Evolutionary conservation across 805 yeast genomes (phyloP).

Genomic region (Saccharomycopsis synnaedendra): DNA sequence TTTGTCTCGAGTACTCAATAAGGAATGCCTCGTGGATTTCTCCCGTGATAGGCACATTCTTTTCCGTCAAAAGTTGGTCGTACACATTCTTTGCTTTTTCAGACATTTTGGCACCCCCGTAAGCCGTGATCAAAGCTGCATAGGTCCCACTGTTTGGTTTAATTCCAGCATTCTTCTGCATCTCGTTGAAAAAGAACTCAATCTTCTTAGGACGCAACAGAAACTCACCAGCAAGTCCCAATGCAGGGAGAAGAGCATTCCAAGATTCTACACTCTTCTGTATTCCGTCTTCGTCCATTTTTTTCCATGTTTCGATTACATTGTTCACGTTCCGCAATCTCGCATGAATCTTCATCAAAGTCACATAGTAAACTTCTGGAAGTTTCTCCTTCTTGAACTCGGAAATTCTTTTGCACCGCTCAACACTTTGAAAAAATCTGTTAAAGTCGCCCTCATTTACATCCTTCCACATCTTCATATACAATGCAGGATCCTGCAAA

Average conservation of each 20-base stretch:
- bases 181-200: conserved; percentile 26
- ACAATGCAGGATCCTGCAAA: conserved; percentile 2
- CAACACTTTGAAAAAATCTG: conserved; percentile 12
- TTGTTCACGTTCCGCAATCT: conserved; percentile 25
- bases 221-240: conserved; percentile 22
- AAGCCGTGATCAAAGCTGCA: conserved; percentile 36
- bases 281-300: conserved; percentile 29
- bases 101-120: conserved; percentile 32
- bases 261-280: conserved; percentile 39
- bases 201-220: conserved; percentile 25
- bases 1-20: conserved; percentile 15
- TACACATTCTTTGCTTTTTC: conserved; percentile 30
- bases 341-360: conserved; percentile 36
- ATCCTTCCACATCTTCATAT: conserved; percentile 17
- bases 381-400: conserved; percentile 24
- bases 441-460: conserved; percentile 15
- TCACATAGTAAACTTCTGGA: conserved; percentile 29
- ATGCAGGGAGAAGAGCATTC: conserved; percentile 46
- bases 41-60: conserved; percentile 21
- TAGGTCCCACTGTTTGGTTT: conserved; percentile 37
- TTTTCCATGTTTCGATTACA: conserved; percentile 39
- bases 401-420: conserved; percentile 14
- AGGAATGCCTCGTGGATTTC: conserved; percentile 18
- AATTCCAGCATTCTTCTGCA: conserved; percentile 16
- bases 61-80: conserved; percentile 11